Percentiles rank a stretch among this genome's conserved stretches.
These are phyloP conservation scores for Nigrospora oryzae DNA, from an alignment of 2,329 filamentous ascomycete species.

Conservation along the genomic window DNA sequence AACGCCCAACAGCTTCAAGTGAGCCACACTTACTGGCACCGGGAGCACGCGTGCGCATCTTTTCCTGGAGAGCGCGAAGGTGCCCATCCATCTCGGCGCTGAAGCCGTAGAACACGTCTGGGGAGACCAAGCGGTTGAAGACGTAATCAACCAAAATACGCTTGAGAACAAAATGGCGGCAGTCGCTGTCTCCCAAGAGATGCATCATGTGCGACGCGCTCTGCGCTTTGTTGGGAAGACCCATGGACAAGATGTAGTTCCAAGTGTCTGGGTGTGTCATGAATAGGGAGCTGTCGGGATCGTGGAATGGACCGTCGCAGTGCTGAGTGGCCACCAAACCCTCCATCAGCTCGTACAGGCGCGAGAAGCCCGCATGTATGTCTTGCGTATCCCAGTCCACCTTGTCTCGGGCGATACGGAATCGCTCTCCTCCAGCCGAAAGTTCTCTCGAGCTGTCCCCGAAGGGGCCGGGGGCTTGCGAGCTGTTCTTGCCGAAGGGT, in stretches of 20 bases:
- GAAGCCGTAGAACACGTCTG: slow-evolving; percentile 18
- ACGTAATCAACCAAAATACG: slow-evolving; percentile 19
- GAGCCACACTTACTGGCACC: slow-evolving; percentile 6
- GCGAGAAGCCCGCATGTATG: slow-evolving; percentile 12
- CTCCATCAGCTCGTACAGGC: slow-evolving; percentile 17
- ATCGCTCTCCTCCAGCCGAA: neutral
- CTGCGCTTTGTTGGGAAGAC: slow-evolving; percentile 10
- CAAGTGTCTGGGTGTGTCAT: slow-evolving; percentile 14
- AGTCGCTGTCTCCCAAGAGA: slow-evolving; percentile 10
- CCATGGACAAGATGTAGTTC: slow-evolving; percentile 15
- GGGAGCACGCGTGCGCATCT: slow-evolving; percentile 7
- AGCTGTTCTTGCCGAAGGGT: too few relatives aligned
- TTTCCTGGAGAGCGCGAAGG: slow-evolving; percentile 15
- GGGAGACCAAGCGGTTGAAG: slow-evolving; percentile 17
- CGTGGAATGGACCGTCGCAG: slow-evolving; percentile 7
- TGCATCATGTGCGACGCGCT: slow-evolving; percentile 14
- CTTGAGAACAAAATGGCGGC: slow-evolving; percentile 17
- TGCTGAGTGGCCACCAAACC: slow-evolving; percentile 18
- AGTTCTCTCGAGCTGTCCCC: neutral
- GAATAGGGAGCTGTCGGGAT: slow-evolving; percentile 7
- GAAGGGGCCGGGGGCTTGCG: too few relatives aligned
- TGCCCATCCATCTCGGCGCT: slow-evolving; percentile 14
- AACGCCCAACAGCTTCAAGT: neutral
- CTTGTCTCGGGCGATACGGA: slow-evolving; percentile 11
- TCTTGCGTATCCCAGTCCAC: slow-evolving; percentile 14